Evolutionary conservation across 495 filamentous ascomycete species (phyloP).

Genomic region (Tuber calosporum): DNA sequence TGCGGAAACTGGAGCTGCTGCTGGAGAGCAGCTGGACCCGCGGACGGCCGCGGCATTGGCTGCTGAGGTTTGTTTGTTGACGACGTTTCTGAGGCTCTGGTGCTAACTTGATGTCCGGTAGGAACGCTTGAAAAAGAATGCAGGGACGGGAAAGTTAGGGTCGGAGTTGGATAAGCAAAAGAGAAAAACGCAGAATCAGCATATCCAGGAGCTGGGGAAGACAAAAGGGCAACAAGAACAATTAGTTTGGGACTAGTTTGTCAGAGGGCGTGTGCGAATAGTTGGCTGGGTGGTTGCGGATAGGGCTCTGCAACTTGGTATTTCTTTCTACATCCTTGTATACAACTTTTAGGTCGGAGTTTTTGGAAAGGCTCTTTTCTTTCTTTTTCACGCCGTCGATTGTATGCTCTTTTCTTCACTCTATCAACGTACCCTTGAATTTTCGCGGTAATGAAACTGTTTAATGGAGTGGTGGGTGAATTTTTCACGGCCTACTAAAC

Average conservation of each 20-base stretch:
- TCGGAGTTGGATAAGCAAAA: conserved; percentile 26
- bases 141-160: conserved; percentile 24
- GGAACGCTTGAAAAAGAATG: conserved; percentile 27
- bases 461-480: not conserved
- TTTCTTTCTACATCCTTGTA: not conserved
- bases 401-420: not conserved
- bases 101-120: conserved; percentile 8
- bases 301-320: not conserved
- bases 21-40: conserved; percentile 18
- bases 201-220: conserved; percentile 33
- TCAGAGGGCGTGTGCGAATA: not conserved
- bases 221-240: conserved; percentile 28
- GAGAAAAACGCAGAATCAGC: conserved; percentile 31
- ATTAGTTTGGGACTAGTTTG: conserved; percentile 29
- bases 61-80: conserved; percentile 22
- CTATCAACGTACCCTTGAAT: not conserved
- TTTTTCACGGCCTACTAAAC: not conserved
- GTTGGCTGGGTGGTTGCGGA: not conserved
- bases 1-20: not conserved
- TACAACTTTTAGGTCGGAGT: not conserved
- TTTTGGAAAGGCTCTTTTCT: not conserved
- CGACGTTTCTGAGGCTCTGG: not conserved
- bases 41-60: conserved; percentile 28
- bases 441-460: not conserved
- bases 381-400: not conserved